A percentile compares a stretch with the other conserved stretches of the same genome.
Conservation (phyloP, 1,139 yeast species). For the Yamadazyma songkhlaensis region DNA sequence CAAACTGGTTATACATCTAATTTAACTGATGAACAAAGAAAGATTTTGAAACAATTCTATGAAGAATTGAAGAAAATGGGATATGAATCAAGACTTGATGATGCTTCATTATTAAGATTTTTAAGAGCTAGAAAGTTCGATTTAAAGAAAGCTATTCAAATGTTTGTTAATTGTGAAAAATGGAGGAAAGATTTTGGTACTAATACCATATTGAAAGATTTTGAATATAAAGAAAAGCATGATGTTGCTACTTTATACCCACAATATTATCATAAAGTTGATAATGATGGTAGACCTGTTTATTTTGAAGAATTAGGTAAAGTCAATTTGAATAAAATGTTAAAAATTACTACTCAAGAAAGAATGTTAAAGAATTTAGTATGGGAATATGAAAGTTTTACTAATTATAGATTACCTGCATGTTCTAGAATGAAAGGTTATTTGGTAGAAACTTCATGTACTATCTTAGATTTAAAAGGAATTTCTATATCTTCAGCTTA, state of each 20-base stretch:
- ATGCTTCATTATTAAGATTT: constrained; percentile 85
- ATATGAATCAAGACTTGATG: constrained; percentile 74
- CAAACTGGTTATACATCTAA: constrained; percentile 82
- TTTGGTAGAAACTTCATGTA: constrained; percentile 92
- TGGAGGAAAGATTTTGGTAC: constrained; percentile 91
- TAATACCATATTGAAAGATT: constrained; percentile 80
- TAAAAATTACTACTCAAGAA: constrained; percentile 90
- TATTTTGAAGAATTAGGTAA: constrained; percentile 92
- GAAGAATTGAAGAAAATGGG: constrained; percentile 60
- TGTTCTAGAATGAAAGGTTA: constrained; percentile 80
- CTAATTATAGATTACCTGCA: constrained; percentile 83
- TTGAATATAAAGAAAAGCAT: constrained; percentile 88
- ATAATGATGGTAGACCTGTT: constrained; percentile 94
- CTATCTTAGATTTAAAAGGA: constrained; percentile 92
- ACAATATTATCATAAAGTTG: constrained; percentile 95
- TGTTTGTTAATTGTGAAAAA: constrained; percentile 84
- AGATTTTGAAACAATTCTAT: constrained; percentile 57
- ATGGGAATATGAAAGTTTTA: constrained; percentile 96
- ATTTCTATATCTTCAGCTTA: constrained; percentile 81
- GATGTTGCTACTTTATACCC: constrained; percentile 88
- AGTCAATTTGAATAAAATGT: constrained; percentile 87
- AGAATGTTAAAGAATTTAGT: constrained; percentile 94
- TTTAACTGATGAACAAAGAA: constrained; percentile 66
- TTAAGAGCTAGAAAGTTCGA: constrained; percentile 95
- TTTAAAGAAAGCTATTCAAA: constrained; percentile 68